Conservation (phyloP, 148 eudicot species). For the Vaccinium vitisidaea region DNA sequence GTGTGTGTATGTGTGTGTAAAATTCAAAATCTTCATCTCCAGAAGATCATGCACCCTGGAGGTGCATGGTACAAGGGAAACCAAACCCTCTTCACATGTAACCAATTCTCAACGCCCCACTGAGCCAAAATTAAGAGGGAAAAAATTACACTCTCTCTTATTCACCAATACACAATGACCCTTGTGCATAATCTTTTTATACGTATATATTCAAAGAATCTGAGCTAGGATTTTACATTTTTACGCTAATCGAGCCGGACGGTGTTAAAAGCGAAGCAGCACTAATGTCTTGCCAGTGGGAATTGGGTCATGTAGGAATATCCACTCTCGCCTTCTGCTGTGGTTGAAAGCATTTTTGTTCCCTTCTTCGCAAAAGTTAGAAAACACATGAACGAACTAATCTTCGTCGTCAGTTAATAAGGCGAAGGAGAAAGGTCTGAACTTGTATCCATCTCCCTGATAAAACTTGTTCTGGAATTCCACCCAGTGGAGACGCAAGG, state of each 20-base stretch:
- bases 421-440: conserved; percentile 89
- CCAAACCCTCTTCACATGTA: neutral
- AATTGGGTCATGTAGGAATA: neutral
- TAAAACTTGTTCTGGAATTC: conserved; percentile 92
- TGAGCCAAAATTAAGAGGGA: neutral
- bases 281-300: neutral
- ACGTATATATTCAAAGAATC: conserved; percentile 4
- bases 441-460: conserved; percentile 92
- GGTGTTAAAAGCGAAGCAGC: neutral
- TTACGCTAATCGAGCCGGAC: conserved; percentile 19
- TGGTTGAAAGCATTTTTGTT: neutral
- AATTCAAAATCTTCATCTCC: neutral
- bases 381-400: conserved; percentile 27
- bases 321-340: conserved; percentile 4
- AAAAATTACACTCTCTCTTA: conserved; percentile 1
- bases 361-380: neutral
- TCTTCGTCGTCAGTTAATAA: conserved; percentile 80
- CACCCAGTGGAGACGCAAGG: conserved; percentile 99
- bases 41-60: neutral
- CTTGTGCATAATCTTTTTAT: neutral
- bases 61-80: neutral
- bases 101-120: neutral
- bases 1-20: conserved; percentile 8
- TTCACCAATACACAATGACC: neutral
- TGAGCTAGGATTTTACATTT: conserved; percentile 22